These are phyloP conservation scores for Bothriochloa decipiens DNA, from an alignment of 176 grass and related monocot species.

Conservation along the genomic window DNA sequence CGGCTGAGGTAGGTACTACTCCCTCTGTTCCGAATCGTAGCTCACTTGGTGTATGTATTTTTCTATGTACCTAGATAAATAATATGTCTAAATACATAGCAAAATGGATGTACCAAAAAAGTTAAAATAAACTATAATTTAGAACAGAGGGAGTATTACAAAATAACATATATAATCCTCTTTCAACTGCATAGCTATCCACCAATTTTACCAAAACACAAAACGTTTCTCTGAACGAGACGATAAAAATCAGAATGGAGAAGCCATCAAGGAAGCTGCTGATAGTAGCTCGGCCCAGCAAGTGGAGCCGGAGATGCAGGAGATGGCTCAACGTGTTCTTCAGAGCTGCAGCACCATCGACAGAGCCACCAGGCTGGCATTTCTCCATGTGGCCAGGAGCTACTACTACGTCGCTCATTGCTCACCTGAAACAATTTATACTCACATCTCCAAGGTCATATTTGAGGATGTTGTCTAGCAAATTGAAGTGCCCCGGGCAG, in stretches of 20 bases:
- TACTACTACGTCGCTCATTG: conserved; percentile 21
- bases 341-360: background rate
- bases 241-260: background rate
- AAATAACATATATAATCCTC: too few species aligned
- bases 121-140: too few species aligned
- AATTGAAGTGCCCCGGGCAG: too few species aligned
- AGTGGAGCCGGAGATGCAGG: conserved; percentile 25
- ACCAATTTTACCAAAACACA: background rate
- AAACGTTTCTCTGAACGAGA: background rate
- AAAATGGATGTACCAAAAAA: too few species aligned
- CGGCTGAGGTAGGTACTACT: conserved; percentile 11
- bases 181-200: too few species aligned
- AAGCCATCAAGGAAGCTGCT: background rate
- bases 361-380: conserved; percentile 20
- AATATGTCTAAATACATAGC: too few species aligned
- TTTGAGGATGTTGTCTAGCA: background rate
- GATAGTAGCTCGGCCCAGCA: background rate
- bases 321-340: conserved; percentile 27
- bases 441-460: conserved; percentile 26
- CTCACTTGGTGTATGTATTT: too few species aligned
- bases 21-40: too few species aligned
- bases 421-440: background rate
- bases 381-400: conserved; percentile 46
- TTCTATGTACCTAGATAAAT: too few species aligned
- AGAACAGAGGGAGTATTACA: too few species aligned